Conservation (phyloP, 768 basidiomycete genomes). For the Kwoniella europaea region DNA sequence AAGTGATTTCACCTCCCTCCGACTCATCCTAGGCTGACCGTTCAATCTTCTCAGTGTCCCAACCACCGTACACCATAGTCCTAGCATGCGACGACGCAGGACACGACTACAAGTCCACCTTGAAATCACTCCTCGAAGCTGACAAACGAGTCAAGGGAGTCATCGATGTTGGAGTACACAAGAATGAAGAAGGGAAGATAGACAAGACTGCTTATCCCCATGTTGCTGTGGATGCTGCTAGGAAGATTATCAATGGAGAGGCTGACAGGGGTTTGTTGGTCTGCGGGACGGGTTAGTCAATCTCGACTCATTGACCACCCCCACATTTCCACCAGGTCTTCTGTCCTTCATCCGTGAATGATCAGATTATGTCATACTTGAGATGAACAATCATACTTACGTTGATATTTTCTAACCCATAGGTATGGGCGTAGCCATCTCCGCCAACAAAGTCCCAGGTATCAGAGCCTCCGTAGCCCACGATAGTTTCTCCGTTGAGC, state of each 20-base stretch:
- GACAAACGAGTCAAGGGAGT: conserved; percentile 49
- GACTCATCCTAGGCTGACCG: background rate
- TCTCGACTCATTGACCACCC: background rate
- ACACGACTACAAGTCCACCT: conserved; percentile 45
- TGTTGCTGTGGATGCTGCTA: conserved; percentile 53
- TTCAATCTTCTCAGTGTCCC: conserved; percentile 6
- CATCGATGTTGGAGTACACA: conserved; percentile 50
- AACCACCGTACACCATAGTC: conserved; percentile 47
- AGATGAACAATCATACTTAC: too few species aligned
- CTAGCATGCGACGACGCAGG: conserved; percentile 55
- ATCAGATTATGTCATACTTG: too few species aligned
- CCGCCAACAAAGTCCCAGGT: conserved; percentile 54
- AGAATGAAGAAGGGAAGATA: conserved; percentile 32
- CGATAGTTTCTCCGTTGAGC: conserved; percentile 56
- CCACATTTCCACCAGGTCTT: too few species aligned
- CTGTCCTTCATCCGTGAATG: too few species aligned
- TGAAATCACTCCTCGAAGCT: conserved; percentile 43
- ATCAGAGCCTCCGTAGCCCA: conserved; percentile 53
- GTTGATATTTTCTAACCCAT: background rate
- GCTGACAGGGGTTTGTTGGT: conserved; percentile 55
- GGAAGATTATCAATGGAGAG: conserved; percentile 47
- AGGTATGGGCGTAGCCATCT: conserved; percentile 55
- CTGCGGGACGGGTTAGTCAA: conserved; percentile 54
- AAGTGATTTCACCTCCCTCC: too few species aligned
- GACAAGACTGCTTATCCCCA: conserved; percentile 56